These are phyloP conservation scores for Coriaria nepalensis DNA, from an alignment of 306 rosid genomes.

Conservation along the genomic window DNA sequence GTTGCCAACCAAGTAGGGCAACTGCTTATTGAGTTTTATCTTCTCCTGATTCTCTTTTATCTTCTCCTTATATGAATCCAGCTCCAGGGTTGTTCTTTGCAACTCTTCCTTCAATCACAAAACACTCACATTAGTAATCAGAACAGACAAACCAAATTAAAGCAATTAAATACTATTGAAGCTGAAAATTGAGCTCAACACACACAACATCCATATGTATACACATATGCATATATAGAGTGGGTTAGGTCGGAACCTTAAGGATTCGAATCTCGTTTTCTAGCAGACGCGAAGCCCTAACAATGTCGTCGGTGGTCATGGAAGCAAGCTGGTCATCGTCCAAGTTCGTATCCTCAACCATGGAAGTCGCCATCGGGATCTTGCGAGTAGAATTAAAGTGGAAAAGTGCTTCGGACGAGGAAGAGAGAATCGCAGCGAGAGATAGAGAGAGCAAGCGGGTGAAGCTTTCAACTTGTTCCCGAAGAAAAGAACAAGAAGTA, in stretches of 20 bases:
- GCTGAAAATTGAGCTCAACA: too few species aligned
- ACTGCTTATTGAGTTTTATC: conserved; percentile 86
- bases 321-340: conserved; percentile 64
- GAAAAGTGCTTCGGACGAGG: not conserved
- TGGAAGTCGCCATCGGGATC: conserved; percentile 54
- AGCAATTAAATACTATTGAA: too few species aligned
- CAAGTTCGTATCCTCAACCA: conserved; percentile 54
- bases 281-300: conserved; percentile 70
- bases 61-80: conserved; percentile 79
- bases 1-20: conserved; percentile 92
- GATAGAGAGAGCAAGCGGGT: not conserved
- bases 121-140: not conserved
- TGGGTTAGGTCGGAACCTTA: conserved; percentile 33
- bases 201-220: too few species aligned
- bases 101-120: conserved; percentile 56
- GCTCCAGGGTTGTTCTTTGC: conserved; percentile 74
- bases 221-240: not conserved
- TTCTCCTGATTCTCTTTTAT: conserved; percentile 91
- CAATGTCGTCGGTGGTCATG: conserved; percentile 57
- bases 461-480: too few species aligned
- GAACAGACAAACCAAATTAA: not conserved
- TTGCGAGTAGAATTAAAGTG: not conserved
- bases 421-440: not conserved
- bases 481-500: too few species aligned
- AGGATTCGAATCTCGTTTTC: conserved; percentile 73